These are phyloP conservation scores for Pseudogymnoascus sp. DNA, from an alignment of 2,329 filamentous ascomycete species.

Conservation along the genomic window DNA sequence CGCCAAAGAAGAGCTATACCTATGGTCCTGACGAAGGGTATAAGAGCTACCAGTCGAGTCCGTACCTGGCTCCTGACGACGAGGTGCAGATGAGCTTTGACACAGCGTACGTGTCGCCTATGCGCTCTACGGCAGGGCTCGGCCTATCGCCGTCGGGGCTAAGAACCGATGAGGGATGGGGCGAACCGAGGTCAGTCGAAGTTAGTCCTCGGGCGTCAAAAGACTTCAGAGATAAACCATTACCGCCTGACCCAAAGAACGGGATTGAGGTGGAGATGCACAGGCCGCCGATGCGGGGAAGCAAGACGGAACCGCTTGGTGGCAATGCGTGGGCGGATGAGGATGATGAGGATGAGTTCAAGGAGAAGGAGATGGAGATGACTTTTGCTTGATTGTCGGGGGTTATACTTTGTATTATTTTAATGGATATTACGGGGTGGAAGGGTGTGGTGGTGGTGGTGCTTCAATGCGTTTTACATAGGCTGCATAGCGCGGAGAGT, in stretches of 20 bases:
- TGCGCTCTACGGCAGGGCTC: not conserved
- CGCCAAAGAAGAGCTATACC: constrained; percentile 12
- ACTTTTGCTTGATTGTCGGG: constrained; percentile 50
- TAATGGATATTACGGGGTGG: not conserved
- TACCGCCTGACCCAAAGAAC: constrained; percentile 17
- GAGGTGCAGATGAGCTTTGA: constrained; percentile 67
- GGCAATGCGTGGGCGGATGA: constrained; percentile 65
- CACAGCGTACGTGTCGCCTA: constrained; percentile 44
- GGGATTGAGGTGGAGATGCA: constrained; percentile 19
- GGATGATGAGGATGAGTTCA: constrained; percentile 60
- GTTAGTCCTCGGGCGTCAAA: constrained; percentile 5
- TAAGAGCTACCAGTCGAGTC: constrained; percentile 7
- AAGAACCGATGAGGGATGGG: not conserved
- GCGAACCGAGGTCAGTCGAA: not conserved
- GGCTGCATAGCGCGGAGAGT: not conserved
- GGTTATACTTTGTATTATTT: not conserved
- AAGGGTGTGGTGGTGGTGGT: not conserved
- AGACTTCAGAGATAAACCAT: constrained; percentile 17
- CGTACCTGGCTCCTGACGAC: constrained; percentile 32
- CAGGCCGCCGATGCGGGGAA: constrained; percentile 20
- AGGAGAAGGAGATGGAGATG: constrained; percentile 70
- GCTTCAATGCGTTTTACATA: constrained; percentile 1
- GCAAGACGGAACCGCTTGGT: constrained; percentile 18
- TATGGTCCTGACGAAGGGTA: constrained; percentile 11
- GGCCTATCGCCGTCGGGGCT: not conserved